A percentile compares a stretch with the other conserved stretches of the same genome.
These are phyloP conservation scores for Trichoderma semiorbis DNA, from an alignment of 2,329 filamentous ascomycete genomes.

Conservation along the genomic window DNA sequence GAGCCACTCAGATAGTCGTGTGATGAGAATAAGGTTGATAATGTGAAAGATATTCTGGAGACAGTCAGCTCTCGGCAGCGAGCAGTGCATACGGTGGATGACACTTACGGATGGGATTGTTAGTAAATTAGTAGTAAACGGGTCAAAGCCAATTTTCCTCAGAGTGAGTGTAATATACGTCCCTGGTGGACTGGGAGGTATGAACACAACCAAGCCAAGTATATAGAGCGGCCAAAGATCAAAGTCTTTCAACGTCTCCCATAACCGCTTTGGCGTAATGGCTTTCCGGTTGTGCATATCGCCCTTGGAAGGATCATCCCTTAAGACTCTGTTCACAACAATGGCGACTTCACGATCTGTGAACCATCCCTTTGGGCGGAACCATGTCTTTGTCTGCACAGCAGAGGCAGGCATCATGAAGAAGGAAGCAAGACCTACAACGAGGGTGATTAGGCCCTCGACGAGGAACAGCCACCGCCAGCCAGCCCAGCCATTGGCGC, in stretches of 20 bases:
- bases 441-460: neutral
- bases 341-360: conserved; percentile 3
- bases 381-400: conserved; percentile 7
- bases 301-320: conserved; percentile 4
- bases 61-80: neutral
- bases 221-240: conserved; percentile 12
- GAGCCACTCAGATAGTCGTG: neutral
- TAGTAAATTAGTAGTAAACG: conserved; percentile 1
- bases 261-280: neutral
- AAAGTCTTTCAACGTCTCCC: conserved; percentile 6
- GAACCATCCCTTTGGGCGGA: conserved; percentile 11
- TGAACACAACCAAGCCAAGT: neutral
- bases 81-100: neutral
- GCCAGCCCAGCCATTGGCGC: neutral
- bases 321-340: conserved; percentile 6
- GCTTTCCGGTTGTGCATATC: conserved; percentile 12
- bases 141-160: conserved; percentile 10
- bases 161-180: conserved; percentile 10
- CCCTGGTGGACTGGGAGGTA: neutral
- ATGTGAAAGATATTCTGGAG: conserved; percentile 4
- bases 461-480: conserved; percentile 11
- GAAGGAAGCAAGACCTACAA: conserved; percentile 5
- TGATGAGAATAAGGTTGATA: conserved; percentile 6
- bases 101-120: neutral
- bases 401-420: conserved; percentile 9